Percentiles rank a stretch among this genome's conserved stretches.
phyloP scores from a whole-genome alignment of 768 basidiomycete genomes.

The Phanerodontia chrysosporium region DNA sequence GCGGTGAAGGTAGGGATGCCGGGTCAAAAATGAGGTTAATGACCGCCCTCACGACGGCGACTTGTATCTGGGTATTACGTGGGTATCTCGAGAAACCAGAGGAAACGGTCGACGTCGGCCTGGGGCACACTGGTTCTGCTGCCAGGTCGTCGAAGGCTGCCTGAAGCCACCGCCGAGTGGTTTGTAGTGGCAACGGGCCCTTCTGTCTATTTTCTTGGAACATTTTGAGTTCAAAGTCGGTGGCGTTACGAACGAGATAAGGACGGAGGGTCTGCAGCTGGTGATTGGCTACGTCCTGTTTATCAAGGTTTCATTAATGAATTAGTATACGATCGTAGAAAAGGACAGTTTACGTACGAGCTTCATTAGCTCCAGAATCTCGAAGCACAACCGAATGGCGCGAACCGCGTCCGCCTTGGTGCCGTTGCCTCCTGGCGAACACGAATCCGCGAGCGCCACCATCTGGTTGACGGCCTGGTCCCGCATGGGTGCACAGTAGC shows the following conservation, averaged over 20 bases:
- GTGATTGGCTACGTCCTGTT: conserved; percentile 93
- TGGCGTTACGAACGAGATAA: conserved; percentile 77
- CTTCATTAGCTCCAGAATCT: conserved; percentile 94
- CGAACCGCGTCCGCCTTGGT: conserved; percentile 61
- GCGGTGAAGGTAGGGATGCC: conserved; percentile 39
- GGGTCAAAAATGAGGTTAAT: conserved; percentile 25
- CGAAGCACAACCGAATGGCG: conserved; percentile 80
- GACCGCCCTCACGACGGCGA: conserved; percentile 21
- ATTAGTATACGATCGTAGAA: conserved; percentile 13
- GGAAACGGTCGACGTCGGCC: not conserved
- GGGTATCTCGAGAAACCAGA: conserved; percentile 12
- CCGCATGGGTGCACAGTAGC: conserved; percentile 91
- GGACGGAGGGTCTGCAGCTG: conserved; percentile 90
- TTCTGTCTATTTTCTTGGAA: conserved; percentile 54
- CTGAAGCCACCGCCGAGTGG: conserved; percentile 65
- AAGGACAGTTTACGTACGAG: conserved; percentile 53
- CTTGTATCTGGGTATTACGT: conserved; percentile 31
- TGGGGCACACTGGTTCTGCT: not conserved
- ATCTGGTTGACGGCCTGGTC: conserved; percentile 81
- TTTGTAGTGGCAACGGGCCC: conserved; percentile 36
- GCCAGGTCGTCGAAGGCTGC: conserved; percentile 43
- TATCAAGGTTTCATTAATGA: conserved; percentile 6
- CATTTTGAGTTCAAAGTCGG: conserved; percentile 73
- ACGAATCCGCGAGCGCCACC: conserved; percentile 63
- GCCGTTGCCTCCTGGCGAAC: conserved; percentile 50